Base-by-base conservation (phyloP, 352 stramenopile species). In the Aphanomyces invadans region DNA sequence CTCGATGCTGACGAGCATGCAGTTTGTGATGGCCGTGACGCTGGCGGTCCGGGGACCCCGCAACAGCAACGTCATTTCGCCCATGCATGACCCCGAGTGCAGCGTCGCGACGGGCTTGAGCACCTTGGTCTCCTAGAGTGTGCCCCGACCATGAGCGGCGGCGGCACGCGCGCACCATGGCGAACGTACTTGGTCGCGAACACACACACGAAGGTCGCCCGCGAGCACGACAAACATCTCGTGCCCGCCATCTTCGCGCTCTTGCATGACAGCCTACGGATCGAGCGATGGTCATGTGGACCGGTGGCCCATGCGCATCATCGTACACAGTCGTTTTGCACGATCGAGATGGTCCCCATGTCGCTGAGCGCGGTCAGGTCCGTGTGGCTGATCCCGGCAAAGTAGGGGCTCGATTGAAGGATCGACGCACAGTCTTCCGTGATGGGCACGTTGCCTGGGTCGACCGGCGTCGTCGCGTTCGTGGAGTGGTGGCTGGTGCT, bases 1-100 rank as follows among this genome's bases (percentile, higher is more conserved):
- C 57, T 92, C 83, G 29, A 92, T 87, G 51, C 78, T 90, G 72
- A 92, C 82, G 26, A 92, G 71, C 71, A 92, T 83, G 55, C 81
- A 92, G 56, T 79, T 88, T 23, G 88, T 76, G 2, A 81, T 70
- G 10, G 81, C 74, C 44, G 68, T 81, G n/a, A 92, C 79, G 1
- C 81, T 89, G 19, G 83, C 83, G 11, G 83, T 80, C 33, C 83
- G 78, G 2, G 83, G 81, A 52, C 88, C 89, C 55, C 89, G 87
- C 66, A 92, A 87, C 2, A 92, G 63, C 25, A 92, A 66, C 25
- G 81, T 86, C 81, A 90, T 92, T 61, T 92, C 83, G 2, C 83
- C 83, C 59, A 92, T 90, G 64, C 89, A 92, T 0, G 81, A 86
- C 4, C 83, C 83, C 1, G 79, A 71, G 9, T 85, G 77, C 0